These are phyloP conservation scores for Oleoguttula mirabilis DNA, from an alignment of 495 filamentous ascomycete species.

Conservation along the genomic window DNA sequence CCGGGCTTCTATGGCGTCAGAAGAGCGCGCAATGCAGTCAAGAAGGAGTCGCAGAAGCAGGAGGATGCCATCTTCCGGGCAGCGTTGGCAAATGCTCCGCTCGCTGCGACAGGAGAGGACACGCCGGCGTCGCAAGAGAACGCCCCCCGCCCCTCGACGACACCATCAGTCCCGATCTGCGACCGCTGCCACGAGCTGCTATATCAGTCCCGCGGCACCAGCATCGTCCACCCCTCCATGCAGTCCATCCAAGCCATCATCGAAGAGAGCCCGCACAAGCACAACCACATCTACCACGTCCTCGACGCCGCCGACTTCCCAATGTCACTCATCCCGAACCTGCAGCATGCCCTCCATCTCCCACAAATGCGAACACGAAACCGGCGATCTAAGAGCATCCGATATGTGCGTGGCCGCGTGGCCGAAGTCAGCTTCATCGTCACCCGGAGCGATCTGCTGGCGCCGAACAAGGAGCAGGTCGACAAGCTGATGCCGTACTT, in stretches of 20 bases:
- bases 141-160: no score
- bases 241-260: conserved; percentile 71
- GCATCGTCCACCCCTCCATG: conserved; percentile 65
- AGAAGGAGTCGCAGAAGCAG: conserved; percentile 32
- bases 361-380: conserved; percentile 62
- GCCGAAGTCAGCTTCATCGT: conserved; percentile 79
- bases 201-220: conserved; percentile 56
- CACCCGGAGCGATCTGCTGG: conserved; percentile 75
- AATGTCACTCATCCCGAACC: conserved; percentile 66
- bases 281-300: conserved; percentile 93
- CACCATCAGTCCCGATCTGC: no score
- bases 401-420: conserved; percentile 47
- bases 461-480: conserved; percentile 65
- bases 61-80: conserved; percentile 27
- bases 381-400: conserved; percentile 51
- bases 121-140: no score
- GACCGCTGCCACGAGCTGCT: conserved; percentile 74
- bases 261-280: conserved; percentile 66
- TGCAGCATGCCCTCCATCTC: conserved; percentile 46
- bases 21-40: conserved; percentile 12
- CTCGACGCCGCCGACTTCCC: conserved; percentile 97
- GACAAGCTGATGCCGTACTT: conserved; percentile 75
- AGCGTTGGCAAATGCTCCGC: conserved; percentile 18
- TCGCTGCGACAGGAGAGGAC: conserved; percentile 1
- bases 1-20: conserved; percentile 61